phyloP scores from a whole-genome alignment of 495 filamentous ascomycete genomes.

The Podospora comata region DNA sequence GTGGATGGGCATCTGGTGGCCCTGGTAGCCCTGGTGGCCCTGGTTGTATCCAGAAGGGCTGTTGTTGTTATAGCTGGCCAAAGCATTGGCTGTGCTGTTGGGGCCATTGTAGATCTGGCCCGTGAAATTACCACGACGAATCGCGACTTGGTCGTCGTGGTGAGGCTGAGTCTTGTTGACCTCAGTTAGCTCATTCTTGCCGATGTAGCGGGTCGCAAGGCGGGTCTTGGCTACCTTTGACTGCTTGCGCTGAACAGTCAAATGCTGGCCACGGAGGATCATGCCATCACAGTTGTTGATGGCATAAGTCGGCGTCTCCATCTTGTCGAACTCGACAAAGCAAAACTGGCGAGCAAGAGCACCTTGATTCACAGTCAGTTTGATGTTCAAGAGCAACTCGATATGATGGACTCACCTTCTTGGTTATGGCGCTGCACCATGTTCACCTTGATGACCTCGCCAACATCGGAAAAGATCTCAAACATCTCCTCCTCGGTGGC shows the following conservation, averaged over 20 bases:
- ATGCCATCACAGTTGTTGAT: constrained; percentile 26
- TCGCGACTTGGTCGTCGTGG: neutral
- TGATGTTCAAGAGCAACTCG: neutral
- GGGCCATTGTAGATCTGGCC: neutral
- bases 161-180: neutral
- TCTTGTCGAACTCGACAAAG: constrained; percentile 50
- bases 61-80: neutral
- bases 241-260: constrained; percentile 19
- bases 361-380: neutral
- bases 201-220: neutral
- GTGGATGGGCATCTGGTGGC: neutral
- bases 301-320: constrained; percentile 38
- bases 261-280: constrained; percentile 4
- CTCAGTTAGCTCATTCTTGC: neutral
- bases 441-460: constrained; percentile 41
- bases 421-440: constrained; percentile 31
- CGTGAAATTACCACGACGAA: neutral
- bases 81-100: neutral
- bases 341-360: constrained; percentile 31
- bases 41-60: neutral
- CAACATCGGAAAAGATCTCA: constrained; percentile 39
- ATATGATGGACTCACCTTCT: constrained; percentile 40
- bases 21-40: neutral
- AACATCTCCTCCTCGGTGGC: constrained; percentile 38
- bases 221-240: neutral